Base-by-base conservation (phyloP, 371 early-diverging fungal genomes). In the Apophysomyces sp. region DNA sequence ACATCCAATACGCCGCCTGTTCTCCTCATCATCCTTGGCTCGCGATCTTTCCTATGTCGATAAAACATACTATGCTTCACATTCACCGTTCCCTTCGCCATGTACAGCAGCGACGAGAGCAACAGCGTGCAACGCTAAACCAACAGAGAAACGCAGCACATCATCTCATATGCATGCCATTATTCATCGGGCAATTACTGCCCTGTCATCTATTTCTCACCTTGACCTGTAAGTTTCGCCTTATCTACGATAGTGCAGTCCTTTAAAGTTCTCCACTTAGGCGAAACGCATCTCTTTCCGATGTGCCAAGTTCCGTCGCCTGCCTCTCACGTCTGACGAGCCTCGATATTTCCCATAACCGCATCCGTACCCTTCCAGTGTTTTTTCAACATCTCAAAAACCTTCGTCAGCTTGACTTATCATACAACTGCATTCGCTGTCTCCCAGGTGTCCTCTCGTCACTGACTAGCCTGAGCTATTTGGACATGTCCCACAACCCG, bases 401-500 rank as follows among this genome's bases (percentile, higher is more conserved):
- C 9, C 59, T 80, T 28, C 70, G 61, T 7, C 71, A 74, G 30
- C 60, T 80, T 34, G 67, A 80, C 26, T 16, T 80, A 4, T 71
- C 78, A 1, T 61, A 74, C 39, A 77, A 81, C 29, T 58, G 54
- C 7, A 44, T 74, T 1, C 39, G 52, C 15, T 58, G 54, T 26
- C 36, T 69, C 9, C 77, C 72, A 1, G 9, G 52, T 8, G 58
- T 49, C 12, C 39, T 70, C 1, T 60, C 40, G 6, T 29, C 30
- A 12, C 53, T 81, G 0, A 60, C 51, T 2, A 68, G 68, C 18
- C 62, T 81, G n/a, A 63, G 44, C 2, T 62, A 69, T 16, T 57
- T 78, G 11, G 67, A 78, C 36, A n/a, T 91, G n/a, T 75, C 79
- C 15, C 75, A 84, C 57, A 93, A 92, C 59, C 44, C 51, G 51